These are phyloP conservation scores for Jaenimonas drosophilae DNA, from an alignment of 208 protist genomes.

Conservation along the genomic window DNA sequence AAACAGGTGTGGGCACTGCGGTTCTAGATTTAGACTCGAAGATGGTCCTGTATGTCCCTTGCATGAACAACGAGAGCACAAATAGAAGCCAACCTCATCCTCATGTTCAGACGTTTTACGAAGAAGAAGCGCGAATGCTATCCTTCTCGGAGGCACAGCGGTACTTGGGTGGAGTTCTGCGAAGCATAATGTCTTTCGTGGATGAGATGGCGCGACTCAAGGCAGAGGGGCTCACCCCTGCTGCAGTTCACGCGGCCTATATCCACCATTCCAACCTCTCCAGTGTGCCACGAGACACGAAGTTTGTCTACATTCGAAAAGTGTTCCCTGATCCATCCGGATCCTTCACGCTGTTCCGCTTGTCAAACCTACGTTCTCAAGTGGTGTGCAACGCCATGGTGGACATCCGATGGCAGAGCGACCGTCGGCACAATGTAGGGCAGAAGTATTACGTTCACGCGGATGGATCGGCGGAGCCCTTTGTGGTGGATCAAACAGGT, in stretches of 20 bases:
- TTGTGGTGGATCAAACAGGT: constrained; percentile 72
- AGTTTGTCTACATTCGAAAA: constrained; percentile 85
- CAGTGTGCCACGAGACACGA: constrained; percentile 63
- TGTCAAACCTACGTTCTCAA: constrained; percentile 85
- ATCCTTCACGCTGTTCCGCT: constrained; percentile 66
- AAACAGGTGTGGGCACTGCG: constrained; percentile 65
- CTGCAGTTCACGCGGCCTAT: constrained; percentile 70
- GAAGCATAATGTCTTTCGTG: constrained; percentile 66
- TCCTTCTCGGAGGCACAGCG: constrained; percentile 60
- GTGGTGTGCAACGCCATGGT: constrained; percentile 74
- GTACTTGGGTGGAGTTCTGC: constrained; percentile 57
- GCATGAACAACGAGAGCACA: constrained; percentile 78
- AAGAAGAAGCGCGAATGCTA: constrained; percentile 72
- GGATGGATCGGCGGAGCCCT: constrained; percentile 69
- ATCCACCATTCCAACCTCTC: constrained; percentile 59
- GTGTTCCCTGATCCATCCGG: constrained; percentile 77
- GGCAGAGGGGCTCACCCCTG: constrained; percentile 61
- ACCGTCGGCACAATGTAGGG: constrained; percentile 73
- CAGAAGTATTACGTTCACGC: constrained; percentile 84
- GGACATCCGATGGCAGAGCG: constrained; percentile 87
- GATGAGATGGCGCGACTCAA: constrained; percentile 47
- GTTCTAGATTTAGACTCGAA: constrained; percentile 78
- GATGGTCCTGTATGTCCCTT: constrained; percentile 75
- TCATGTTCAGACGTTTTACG: constrained; percentile 83
- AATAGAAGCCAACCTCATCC: constrained; percentile 77